Evolutionary conservation across 805 yeast genomes (phyloP).

Genomic region (Kodamaea lidongshanica): DNA sequence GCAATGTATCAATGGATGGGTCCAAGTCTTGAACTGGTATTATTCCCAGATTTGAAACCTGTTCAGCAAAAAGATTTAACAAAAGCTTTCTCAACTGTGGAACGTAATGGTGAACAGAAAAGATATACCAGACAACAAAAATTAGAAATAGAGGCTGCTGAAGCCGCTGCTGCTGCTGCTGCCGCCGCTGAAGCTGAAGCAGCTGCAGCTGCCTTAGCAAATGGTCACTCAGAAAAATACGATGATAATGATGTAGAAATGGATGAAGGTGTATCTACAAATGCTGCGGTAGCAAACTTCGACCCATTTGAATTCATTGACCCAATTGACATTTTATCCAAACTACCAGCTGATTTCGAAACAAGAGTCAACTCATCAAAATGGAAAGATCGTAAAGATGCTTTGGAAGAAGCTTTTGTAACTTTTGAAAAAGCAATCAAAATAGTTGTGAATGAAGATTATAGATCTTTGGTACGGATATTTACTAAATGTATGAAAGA

Average conservation of each 20-base stretch:
- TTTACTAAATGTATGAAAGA: slow-evolving; percentile 76
- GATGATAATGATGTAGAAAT: slow-evolving; percentile 24
- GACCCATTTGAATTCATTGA: slow-evolving; percentile 71
- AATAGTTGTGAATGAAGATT: slow-evolving; percentile 55
- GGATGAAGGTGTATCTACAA: slow-evolving; percentile 14
- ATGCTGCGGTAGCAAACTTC: slow-evolving; percentile 14
- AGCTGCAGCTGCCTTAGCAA: slow-evolving; percentile 12
- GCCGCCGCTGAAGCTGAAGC: slow-evolving; percentile 10
- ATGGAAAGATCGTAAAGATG: slow-evolving; percentile 93
- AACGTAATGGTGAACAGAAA: slow-evolving; percentile 41
- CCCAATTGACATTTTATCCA: slow-evolving; percentile 59
- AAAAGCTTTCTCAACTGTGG: slow-evolving; percentile 53
- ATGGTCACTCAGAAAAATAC: too few species aligned
- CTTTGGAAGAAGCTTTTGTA: slow-evolving; percentile 55
- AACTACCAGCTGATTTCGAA: slow-evolving; percentile 59
- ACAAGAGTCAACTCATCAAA: slow-evolving; percentile 50
- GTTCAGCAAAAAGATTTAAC: slow-evolving; percentile 84
- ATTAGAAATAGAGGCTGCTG: slow-evolving; percentile 34
- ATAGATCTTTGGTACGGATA: slow-evolving; percentile 51
- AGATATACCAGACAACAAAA: slow-evolving; percentile 53
- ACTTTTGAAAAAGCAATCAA: slow-evolving; percentile 50
- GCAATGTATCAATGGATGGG: slow-evolving; percentile 75
- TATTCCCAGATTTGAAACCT: slow-evolving; percentile 75
- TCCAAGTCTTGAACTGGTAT: slow-evolving; percentile 46
- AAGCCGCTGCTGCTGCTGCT: slow-evolving; percentile 10